phyloP scores from a whole-genome alignment of 192 early-diverging fungal genomes.

The Coemansia aciculifera region DNA sequence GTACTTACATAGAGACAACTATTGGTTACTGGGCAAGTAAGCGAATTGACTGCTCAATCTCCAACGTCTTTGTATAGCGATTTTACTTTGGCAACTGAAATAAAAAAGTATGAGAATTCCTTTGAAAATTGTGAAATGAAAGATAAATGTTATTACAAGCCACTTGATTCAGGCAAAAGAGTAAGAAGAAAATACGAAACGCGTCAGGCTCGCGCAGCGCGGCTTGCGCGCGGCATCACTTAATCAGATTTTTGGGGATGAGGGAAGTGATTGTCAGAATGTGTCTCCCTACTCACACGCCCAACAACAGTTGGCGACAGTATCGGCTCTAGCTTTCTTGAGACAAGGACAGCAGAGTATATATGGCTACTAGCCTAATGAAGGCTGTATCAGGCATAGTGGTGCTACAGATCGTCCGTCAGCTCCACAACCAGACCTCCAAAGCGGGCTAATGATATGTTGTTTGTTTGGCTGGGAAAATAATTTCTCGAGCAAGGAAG shows the following conservation, averaged over 20 bases:
- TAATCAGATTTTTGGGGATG: conserved; percentile 1
- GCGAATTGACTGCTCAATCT: conserved; percentile 1
- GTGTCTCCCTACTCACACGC: too few species aligned
- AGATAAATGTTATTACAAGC: background rate
- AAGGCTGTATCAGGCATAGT: too few species aligned
- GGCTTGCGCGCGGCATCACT: background rate
- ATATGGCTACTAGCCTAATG: too few species aligned
- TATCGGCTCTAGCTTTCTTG: too few species aligned
- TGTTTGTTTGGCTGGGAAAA: too few species aligned
- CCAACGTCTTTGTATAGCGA: background rate
- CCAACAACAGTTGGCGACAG: too few species aligned
- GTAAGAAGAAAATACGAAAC: background rate
- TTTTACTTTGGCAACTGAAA: background rate
- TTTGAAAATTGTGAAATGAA: background rate
- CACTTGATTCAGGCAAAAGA: background rate
- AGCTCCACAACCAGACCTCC: too few species aligned
- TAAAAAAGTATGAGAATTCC: background rate
- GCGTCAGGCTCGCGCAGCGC: background rate
- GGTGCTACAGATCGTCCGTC: too few species aligned
- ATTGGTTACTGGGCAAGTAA: background rate
- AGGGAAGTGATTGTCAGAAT: background rate
- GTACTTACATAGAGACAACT: background rate
- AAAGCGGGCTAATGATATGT: too few species aligned
- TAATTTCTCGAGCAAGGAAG: too few species aligned
- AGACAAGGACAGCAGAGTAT: too few species aligned